Conservation (phyloP, 495 filamentous ascomycete species). For the Cladorrhinum samala region DNA sequence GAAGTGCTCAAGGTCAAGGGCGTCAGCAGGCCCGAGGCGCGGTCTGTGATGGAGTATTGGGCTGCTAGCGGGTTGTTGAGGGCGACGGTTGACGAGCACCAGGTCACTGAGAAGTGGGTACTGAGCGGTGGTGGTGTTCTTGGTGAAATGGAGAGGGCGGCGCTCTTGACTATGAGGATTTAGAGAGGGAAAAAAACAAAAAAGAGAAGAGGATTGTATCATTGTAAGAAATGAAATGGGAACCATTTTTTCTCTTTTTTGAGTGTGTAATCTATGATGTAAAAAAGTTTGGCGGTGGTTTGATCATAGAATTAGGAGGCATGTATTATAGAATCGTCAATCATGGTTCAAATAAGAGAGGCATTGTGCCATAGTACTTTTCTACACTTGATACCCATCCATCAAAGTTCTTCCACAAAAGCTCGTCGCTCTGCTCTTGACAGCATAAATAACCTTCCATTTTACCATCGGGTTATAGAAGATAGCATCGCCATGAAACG, state of each 20-base stretch:
- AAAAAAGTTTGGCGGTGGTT: no score
- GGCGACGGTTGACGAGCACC: slow-evolving; percentile 58
- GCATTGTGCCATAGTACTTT: no score
- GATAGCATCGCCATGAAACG: no score
- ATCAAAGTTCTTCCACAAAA: no score
- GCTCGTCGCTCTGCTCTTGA: no score
- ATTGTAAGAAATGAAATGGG: slow-evolving; percentile 2
- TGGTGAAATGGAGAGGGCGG: slow-evolving; percentile 70
- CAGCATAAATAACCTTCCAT: no score
- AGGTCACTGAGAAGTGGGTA: slow-evolving; percentile 79
- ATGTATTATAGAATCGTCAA: no score
- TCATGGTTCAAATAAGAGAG: no score
- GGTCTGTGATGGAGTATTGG: slow-evolving; percentile 87
- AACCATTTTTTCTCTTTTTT: no score
- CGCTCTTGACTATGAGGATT: slow-evolving; percentile 44
- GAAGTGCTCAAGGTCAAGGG: slow-evolving; percentile 51
- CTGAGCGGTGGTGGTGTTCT: slow-evolving; percentile 74
- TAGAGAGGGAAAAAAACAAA: not conserved
- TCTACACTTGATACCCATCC: no score
- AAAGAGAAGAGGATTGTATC: not conserved
- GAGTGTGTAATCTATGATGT: not conserved
- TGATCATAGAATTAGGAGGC: not conserved
- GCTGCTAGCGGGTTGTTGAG: slow-evolving; percentile 77
- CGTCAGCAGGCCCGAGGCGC: slow-evolving; percentile 67
- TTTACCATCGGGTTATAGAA: no score